Evolutionary conservation across 345 rosid genomes (phyloP), one percentile per base, ranked within the genome.

Genomic region (Garcia nutans): DNA sequence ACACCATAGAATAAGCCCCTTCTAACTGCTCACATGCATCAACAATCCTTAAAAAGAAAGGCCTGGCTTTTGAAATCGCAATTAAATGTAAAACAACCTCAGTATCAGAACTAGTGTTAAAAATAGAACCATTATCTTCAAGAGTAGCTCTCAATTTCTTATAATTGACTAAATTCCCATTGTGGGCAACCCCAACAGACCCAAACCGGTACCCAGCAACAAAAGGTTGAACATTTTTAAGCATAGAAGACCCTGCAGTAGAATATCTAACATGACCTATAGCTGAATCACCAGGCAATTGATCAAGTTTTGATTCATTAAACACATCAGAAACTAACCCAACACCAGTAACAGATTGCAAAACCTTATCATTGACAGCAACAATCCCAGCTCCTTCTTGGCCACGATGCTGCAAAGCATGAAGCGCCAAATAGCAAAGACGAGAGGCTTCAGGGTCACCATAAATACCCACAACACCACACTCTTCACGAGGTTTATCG

Each of bases 301-400:
- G 87, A 65, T 92, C 94, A 66, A 96, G 94, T 65, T 93, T 96
- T 3, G 99, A 86, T 74, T 91, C 89, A 72, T 78, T 93, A 79
- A 96, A 96, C 19, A 96, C 99, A 6, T 96, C 99, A 47, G 97
- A 90, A 50, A 96, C 99, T 28, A 96, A 88, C 5, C 99, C 99
- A 71, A 96, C 91, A 42, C 99, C 99, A 22, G 98, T 96, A 63
- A 96, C 76, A 3, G 98, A 86, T 76, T 96, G 96, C 56, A 93
- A 87, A 44, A 93, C 92, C 26, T 89, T 85, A 28, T 88, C 74
- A 33, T 86, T 84, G 12, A 93, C 97, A 1, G 99, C 84, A 24
- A 96, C 99, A 69, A 96, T 96, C 74, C 99, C 99, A 66, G 99
- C 99, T 26, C 99, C 99, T 85, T 96, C 99, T 76, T 96, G 99